phyloP scores from a whole-genome alignment of 1,139 yeast genomes.

The Taiozyma sp. region DNA sequence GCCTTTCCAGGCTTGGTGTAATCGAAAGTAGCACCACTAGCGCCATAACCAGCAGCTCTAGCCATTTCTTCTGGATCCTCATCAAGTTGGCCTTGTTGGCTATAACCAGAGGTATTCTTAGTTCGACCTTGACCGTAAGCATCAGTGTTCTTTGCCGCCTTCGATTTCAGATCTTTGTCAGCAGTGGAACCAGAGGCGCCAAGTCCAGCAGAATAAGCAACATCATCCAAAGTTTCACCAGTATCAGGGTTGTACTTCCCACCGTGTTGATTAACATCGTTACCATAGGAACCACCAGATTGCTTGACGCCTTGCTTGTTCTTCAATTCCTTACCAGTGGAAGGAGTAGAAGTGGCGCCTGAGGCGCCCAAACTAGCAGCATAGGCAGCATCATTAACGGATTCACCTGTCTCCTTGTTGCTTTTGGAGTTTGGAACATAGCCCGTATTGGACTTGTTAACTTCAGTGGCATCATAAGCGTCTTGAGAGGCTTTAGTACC shows the following conservation, averaged over 20 bases:
- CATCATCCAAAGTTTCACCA: constrained; percentile 12
- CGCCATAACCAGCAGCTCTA: constrained; percentile 15
- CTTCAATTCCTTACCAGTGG: not conserved
- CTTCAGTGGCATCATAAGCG: not conserved
- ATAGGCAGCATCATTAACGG: constrained; percentile 13
- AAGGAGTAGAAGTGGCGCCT: constrained; percentile 10
- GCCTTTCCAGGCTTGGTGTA: constrained; percentile 1
- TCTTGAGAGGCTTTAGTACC: not conserved
- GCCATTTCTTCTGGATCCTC: constrained; percentile 14
- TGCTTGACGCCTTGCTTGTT: not conserved
- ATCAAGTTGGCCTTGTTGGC: not conserved
- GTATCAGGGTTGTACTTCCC: not conserved
- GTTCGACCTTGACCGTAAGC: not conserved
- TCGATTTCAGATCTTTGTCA: constrained; percentile 1
- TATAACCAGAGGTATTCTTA: not conserved
- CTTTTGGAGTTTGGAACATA: not conserved
- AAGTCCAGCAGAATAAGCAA: constrained; percentile 13
- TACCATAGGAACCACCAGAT: not conserved
- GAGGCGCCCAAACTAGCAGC: constrained; percentile 15
- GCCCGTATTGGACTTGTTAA: not conserved
- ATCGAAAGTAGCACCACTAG: constrained; percentile 12
- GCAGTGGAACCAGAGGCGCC: constrained; percentile 15
- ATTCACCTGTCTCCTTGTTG: constrained; percentile 1
- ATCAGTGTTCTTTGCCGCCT: not conserved
- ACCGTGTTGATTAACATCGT: not conserved